Conservation (phyloP, 176 grass and related monocot species). For the Alopecurus myosuroides region DNA sequence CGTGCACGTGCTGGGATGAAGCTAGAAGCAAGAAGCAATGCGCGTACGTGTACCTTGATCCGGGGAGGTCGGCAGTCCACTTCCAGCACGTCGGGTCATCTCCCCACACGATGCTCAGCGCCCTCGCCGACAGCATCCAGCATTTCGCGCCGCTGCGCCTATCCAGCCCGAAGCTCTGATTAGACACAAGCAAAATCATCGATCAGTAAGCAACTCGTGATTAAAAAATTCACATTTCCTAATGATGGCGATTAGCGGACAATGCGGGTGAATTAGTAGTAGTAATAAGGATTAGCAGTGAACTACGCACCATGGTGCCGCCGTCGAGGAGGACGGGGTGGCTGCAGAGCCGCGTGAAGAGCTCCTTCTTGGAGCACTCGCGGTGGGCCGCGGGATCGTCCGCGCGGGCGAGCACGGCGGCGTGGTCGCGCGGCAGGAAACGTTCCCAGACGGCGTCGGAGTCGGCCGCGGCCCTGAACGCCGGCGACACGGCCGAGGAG, state of each 20-base stretch:
- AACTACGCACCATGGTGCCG: slow-evolving; percentile 44
- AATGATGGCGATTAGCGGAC: not conserved
- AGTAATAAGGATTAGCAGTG: not conserved
- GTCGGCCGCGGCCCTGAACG: slow-evolving; percentile 47
- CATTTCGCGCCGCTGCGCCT: slow-evolving; percentile 67
- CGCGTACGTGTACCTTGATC: slow-evolving; percentile 40
- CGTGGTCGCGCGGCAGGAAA: slow-evolving; percentile 60
- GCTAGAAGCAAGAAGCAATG: not conserved
- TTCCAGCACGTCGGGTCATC: slow-evolving; percentile 42
- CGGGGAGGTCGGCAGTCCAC: slow-evolving; percentile 41
- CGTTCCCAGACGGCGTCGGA: slow-evolving; percentile 69
- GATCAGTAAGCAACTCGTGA: not conserved
- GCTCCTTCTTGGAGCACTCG: slow-evolving; percentile 37
- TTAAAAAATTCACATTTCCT: not conserved
- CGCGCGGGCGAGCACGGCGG: slow-evolving; percentile 42
- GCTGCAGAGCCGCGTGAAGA: slow-evolving; percentile 63
- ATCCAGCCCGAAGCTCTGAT: slow-evolving; percentile 67
- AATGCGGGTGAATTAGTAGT: not conserved
- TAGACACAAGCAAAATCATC: not conserved
- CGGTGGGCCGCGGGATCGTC: not conserved
- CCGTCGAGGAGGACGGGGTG: slow-evolving; percentile 62
- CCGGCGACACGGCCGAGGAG: slow-evolving; percentile 48
- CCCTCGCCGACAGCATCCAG: slow-evolving; percentile 77
- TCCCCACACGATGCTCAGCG: slow-evolving; percentile 52
- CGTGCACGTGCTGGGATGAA: not conserved